These are phyloP conservation scores for Mollisia scopiformis DNA, from an alignment of 2,329 filamentous ascomycete genomes.

Conservation along the genomic window DNA sequence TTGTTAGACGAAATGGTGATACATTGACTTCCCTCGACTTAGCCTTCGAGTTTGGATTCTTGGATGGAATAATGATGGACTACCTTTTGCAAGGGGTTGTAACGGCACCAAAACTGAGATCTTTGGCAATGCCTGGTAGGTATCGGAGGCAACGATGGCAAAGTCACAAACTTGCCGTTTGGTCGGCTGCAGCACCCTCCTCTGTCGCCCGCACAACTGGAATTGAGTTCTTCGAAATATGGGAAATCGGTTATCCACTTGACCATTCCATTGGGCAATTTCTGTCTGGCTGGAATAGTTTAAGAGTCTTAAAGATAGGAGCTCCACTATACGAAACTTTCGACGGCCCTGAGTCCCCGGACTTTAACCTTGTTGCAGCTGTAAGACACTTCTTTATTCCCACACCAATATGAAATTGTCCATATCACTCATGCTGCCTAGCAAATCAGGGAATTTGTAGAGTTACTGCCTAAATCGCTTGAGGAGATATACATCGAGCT, in stretches of 20 bases:
- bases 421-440: background rate
- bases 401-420: background rate
- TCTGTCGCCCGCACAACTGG: background rate
- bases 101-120: background rate
- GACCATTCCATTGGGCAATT: background rate
- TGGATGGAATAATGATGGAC: background rate
- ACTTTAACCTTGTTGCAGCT: background rate
- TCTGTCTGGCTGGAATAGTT: background rate
- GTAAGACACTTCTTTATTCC: background rate
- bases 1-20: constrained; percentile 4
- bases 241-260: constrained; percentile 4
- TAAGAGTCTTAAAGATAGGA: constrained; percentile 4
- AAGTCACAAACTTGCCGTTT: background rate
- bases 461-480: constrained; percentile 7
- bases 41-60: background rate
- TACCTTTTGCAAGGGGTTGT: background rate
- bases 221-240: constrained; percentile 8
- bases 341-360: background rate
- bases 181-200: background rate
- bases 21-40: constrained; percentile 1
- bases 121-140: background rate
- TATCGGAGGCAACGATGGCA: background rate
- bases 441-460: constrained; percentile 3
- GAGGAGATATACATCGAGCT: constrained; percentile 13
- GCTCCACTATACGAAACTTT: background rate